A percentile compares a stretch with the other conserved stretches of the same genome.
These are phyloP conservation scores for Fagus crenata DNA, from an alignment of 306 rosid species.

Conservation along the genomic window DNA sequence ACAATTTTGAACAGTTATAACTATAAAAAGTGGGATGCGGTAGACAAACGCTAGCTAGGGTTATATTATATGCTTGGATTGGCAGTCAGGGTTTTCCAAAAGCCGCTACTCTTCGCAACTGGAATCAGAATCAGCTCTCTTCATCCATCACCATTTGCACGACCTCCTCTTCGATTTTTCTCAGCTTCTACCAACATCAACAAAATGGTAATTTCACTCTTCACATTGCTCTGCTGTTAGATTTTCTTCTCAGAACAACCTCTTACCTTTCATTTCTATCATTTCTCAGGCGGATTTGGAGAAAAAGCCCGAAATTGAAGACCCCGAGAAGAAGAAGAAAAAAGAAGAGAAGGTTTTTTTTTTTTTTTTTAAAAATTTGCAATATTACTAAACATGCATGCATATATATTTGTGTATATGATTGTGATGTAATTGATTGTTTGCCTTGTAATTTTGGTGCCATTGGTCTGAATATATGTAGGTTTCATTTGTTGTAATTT, in stretches of 20 bases:
- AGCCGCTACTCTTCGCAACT: neutral
- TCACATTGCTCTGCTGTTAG: neutral
- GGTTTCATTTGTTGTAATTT: no score
- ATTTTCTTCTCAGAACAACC: no score
- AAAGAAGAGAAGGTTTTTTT: conserved; percentile 77
- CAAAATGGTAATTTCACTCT: conserved; percentile 1
- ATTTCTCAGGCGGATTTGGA: conserved; percentile 36
- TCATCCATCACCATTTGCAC: neutral
- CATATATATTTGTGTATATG: neutral
- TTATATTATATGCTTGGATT: conserved; percentile 19
- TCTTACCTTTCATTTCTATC: neutral
- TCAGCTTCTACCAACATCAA: neutral
- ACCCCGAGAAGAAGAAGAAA: conserved; percentile 62
- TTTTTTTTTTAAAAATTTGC: neutral
- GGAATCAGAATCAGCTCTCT: neutral
- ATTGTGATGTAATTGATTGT: neutral
- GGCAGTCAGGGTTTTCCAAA: conserved; percentile 18
- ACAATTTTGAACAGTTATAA: no score
- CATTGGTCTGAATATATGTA: neutral
- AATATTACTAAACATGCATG: neutral
- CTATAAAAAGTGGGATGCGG: no score
- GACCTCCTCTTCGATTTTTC: neutral
- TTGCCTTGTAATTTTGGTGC: neutral
- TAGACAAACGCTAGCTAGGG: neutral
- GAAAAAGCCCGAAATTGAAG: conserved; percentile 23